Percentiles rank a stretch among this genome's conserved stretches.
phyloP scores from a whole-genome alignment of 192 early-diverging fungal genomes.

The Anaeromyces robustus region DNA sequence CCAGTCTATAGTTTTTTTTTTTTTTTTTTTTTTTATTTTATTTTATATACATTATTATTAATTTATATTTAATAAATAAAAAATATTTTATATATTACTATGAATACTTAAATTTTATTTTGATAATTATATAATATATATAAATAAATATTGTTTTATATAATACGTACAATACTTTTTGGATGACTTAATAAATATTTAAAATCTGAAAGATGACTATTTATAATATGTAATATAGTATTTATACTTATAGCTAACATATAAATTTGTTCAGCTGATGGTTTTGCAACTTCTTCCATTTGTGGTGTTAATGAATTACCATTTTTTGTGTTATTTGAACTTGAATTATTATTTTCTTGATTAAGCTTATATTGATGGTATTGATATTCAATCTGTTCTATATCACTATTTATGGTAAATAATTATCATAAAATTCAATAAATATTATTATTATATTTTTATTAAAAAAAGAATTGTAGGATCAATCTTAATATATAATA shows the following conservation, averaged over 20 bases:
- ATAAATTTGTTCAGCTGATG: conserved; percentile 10
- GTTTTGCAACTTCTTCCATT: not conserved
- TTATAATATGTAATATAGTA: conserved; percentile 56
- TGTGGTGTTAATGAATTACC: not conserved
- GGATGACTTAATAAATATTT: not conserved
- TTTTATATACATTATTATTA: conserved; percentile 17
- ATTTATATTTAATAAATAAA: too few species aligned
- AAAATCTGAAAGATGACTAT: not conserved
- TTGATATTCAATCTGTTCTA: conserved; percentile 39
- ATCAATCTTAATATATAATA: too few species aligned
- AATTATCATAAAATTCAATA: too few species aligned
- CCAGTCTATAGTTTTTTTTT: conserved; percentile 4
- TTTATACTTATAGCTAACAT: conserved; percentile 60
- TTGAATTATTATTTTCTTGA: not conserved
- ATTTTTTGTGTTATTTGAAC: not conserved
- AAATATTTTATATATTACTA: too few species aligned
- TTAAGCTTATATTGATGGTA: conserved; percentile 36
- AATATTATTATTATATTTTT: too few species aligned
- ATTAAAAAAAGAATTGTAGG: too few species aligned
- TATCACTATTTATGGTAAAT: conserved; percentile 18
- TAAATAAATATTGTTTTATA: conserved; percentile 29
- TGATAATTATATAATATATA: conserved; percentile 50
- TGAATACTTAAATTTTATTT: too few species aligned
- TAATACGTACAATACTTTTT: not conserved
- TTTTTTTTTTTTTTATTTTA: too few species aligned